Evolutionary conservation across 257 asterid genomes (phyloP).

Genomic region (Solanum chmielewskii): DNA sequence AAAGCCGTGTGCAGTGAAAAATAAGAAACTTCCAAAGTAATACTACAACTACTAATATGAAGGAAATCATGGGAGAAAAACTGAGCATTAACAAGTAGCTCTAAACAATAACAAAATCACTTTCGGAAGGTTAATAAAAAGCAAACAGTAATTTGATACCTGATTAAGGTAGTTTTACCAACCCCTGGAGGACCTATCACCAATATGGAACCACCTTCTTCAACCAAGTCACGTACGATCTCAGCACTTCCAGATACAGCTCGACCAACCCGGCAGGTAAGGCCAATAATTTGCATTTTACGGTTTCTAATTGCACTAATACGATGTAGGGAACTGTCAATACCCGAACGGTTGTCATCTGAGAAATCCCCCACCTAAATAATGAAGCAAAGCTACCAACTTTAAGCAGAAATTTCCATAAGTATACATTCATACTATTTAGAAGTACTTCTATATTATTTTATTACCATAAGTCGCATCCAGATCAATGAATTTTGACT

Average conservation of each 20-base stretch:
- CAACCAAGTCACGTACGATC: conserved; percentile 74
- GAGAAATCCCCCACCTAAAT: conserved; percentile 89
- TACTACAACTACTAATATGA: too few species aligned
- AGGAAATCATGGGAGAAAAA: neutral
- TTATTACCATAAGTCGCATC: neutral
- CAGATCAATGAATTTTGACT: neutral
- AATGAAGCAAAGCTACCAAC: conserved; percentile 9
- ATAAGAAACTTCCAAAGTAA: too few species aligned
- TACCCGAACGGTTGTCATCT: conserved; percentile 95
- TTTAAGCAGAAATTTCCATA: neutral
- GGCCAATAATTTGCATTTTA: conserved; percentile 89
- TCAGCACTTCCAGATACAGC: conserved; percentile 99
- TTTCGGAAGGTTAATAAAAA: neutral
- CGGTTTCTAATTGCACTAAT: conserved; percentile 96
- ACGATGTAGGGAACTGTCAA: conserved; percentile 81
- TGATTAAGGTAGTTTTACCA: conserved; percentile 94
- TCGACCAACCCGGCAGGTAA: conserved; percentile 95
- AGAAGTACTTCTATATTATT: neutral
- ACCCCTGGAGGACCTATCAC: conserved; percentile 99
- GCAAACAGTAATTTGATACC: conserved; percentile 19
- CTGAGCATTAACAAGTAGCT: neutral
- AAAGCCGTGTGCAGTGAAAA: too few species aligned
- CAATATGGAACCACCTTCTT: conserved; percentile 82
- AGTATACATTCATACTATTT: too few species aligned
- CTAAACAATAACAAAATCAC: neutral